These are phyloP conservation scores for Pseudopyricularia javanii DNA, from an alignment of 2,329 filamentous ascomycete genomes.

Conservation along the genomic window DNA sequence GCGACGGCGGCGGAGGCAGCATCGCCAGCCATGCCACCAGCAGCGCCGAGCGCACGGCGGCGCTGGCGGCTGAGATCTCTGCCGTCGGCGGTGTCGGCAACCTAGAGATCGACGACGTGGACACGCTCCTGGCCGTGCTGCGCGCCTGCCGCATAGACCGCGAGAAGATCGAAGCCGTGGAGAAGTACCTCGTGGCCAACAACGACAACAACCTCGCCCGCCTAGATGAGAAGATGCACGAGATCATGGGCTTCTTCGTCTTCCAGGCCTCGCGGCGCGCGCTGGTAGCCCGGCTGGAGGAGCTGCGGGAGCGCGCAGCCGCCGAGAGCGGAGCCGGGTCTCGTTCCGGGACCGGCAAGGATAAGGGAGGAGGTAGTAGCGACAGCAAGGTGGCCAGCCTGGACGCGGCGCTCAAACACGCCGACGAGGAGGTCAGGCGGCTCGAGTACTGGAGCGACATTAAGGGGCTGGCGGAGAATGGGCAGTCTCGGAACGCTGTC, in stretches of 20 bases:
- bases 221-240: conserved; percentile 64
- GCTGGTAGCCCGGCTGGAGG: conserved; percentile 57
- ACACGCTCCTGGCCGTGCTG: conserved; percentile 56
- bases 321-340: conserved; percentile 26
- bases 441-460: conserved; percentile 85
- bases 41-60: conserved; percentile 4
- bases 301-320: conserved; percentile 45
- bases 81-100: conserved; percentile 37
- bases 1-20: conserved; percentile 17
- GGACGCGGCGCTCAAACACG: conserved; percentile 60
- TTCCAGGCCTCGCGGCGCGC: conserved; percentile 80
- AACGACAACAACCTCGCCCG: conserved; percentile 65
- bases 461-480: conserved; percentile 50
- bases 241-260: conserved; percentile 76
- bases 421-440: conserved; percentile 67
- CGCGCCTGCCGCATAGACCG: conserved; percentile 66
- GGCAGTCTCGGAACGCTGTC: conserved; percentile 31
- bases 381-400: conserved; percentile 33
- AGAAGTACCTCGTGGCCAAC: conserved; percentile 64
- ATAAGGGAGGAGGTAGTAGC: conserved; percentile 17
- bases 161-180: conserved; percentile 74
- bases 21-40: conserved; percentile 21
- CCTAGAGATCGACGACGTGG: conserved; percentile 47
- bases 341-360: conserved; percentile 7
- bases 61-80: neutral